A percentile compares a stretch with the other conserved stretches of the same genome.
phyloP scores from a whole-genome alignment of 192 early-diverging fungal genomes.

The Dissophora globulifera region DNA sequence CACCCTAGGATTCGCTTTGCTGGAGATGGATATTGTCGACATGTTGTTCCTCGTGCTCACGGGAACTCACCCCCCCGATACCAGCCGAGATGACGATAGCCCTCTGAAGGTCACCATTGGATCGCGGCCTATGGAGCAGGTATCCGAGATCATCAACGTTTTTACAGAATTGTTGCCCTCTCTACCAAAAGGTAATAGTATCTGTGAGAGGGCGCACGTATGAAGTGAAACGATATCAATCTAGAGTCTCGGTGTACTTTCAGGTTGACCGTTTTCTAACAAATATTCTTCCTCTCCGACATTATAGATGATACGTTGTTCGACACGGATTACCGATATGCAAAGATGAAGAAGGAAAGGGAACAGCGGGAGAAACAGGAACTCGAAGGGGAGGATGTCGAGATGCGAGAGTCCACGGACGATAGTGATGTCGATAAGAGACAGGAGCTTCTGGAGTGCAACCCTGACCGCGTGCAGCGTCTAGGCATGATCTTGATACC shows the following conservation, averaged over 20 bases:
- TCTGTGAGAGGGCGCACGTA: too few species aligned
- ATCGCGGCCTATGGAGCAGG: conserved; percentile 60
- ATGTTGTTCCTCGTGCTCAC: conserved; percentile 59
- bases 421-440: conserved; percentile 38
- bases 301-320: conserved; percentile 27
- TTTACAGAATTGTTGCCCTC: conserved; percentile 68
- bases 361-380: not conserved
- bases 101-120: conserved; percentile 23
- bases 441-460: conserved; percentile 43
- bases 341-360: not conserved
- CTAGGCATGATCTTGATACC: conserved; percentile 71
- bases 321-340: conserved; percentile 38
- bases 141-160: conserved; percentile 66
- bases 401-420: conserved; percentile 3
- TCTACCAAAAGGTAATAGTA: conserved; percentile 59
- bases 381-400: conserved; percentile 16
- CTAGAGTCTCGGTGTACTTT: too few species aligned
- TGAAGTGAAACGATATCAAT: too few species aligned
- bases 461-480: conserved; percentile 47
- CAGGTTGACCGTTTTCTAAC: too few species aligned
- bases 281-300: not conserved
- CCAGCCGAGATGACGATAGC: conserved; percentile 6
- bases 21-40: conserved; percentile 57
- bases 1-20: conserved; percentile 47
- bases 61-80: conserved; percentile 31